phyloP scores from a whole-genome alignment of 73 alveolate genomes.

The Uronychia setigera region DNA sequence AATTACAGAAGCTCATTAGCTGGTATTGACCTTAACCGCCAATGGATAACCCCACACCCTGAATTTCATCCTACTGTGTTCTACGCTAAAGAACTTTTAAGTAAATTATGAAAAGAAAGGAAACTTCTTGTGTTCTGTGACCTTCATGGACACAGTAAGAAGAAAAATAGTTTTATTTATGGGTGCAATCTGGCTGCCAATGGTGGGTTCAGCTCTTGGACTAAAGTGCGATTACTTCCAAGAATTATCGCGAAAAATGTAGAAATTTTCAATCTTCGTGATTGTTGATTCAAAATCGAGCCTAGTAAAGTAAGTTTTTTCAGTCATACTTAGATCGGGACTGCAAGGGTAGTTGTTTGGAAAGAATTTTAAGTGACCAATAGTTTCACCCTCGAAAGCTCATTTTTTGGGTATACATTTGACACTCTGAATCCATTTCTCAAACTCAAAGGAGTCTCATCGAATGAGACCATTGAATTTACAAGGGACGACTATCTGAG shows the following conservation, averaged over 20 bases:
- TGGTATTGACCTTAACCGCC: constrained; percentile 82
- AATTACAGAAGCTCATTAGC: constrained; percentile 79
- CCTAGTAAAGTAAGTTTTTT: constrained; percentile 40
- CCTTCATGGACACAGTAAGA: constrained; percentile 82
- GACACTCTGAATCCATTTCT: constrained; percentile 10
- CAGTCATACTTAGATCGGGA: constrained; percentile 29
- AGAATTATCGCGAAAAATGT: constrained; percentile 46
- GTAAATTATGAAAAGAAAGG: constrained; percentile 64
- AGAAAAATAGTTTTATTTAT: constrained; percentile 78
- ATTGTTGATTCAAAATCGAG: constrained; percentile 62
- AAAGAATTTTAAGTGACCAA: constrained; percentile 52
- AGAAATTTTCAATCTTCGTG: constrained; percentile 39
- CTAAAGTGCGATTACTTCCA: constrained; percentile 51
- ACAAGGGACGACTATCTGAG: neutral
- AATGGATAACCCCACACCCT: constrained; percentile 81
- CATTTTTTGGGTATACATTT: constrained; percentile 44
- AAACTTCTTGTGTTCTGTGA: constrained; percentile 72
- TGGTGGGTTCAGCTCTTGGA: constrained; percentile 67
- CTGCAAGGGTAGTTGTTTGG: constrained; percentile 62
- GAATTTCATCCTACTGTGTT: constrained; percentile 77
- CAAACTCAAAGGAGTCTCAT: neutral
- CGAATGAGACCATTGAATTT: constrained; percentile 14
- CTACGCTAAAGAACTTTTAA: constrained; percentile 74
- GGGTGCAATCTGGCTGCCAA: constrained; percentile 75
- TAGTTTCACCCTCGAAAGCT: constrained; percentile 43